Base-by-base conservation (phyloP, 495 filamentous ascomycete genomes). In the Aspergillus diversus region DNA sequence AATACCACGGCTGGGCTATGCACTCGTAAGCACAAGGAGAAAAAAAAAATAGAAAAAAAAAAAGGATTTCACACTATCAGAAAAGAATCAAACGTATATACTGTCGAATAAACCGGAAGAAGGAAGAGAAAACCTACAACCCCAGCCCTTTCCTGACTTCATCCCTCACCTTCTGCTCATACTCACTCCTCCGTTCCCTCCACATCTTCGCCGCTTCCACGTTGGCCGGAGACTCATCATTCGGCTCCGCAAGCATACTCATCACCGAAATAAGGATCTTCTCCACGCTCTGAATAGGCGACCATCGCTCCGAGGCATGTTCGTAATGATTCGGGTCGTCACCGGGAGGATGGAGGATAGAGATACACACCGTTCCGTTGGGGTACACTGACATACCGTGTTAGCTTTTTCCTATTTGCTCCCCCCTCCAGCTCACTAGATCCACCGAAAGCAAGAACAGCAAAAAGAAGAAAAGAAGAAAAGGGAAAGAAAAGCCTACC, bases 251-350 rank as follows among this genome's bases (percentile, higher is more conserved):
- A 59, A 99, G 82, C 95, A 99, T 98, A 71, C 92, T 96, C 92
- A 99, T 99, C 50, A 99, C 95, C 1, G 86, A 90, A 57, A 98
- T 93, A 63, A 99, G 79, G 59, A 99, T 99, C 86, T 97, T 98
- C 83, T 98, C 96, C 66, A 97, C 93, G 60, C 88, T 92, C 79
- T 98, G 95, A 49, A 99, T 97, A 47, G 95, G 95, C 47, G 87
- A 90, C 95, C 95, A 99, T 53, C 95, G 85, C 81, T 99, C 95
- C 17, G 87, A 90, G 27, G 96, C 96, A 67, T 94, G 90, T 77
- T 99, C 95, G 81, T 99, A 99, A 75, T 98, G 96, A 75, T 96
- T 96, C 64, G 95, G 93, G 77, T 99, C 95, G 73, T 99, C 96
- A 66, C 93, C 93, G n/a, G 95, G 95, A 5, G 96, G 89, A 78